Base-by-base conservation (phyloP, 2,329 filamentous ascomycete species). In the Spiromastix sp. region DNA sequence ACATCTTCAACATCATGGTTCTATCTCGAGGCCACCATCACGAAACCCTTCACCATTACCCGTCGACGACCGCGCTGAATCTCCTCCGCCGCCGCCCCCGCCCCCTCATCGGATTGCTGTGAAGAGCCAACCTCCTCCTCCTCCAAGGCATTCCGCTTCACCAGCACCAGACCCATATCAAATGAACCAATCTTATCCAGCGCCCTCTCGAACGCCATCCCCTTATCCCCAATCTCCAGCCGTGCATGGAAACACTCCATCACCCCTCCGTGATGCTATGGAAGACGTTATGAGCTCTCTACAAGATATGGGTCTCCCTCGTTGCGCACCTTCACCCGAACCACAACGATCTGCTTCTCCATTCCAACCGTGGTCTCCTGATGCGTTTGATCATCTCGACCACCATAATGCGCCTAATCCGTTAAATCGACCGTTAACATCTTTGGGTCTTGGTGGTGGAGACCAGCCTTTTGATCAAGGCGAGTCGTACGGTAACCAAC, bases 241-340 rank as follows among this genome's bases (percentile, higher is more conserved):
- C 30, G 65, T 67, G 25, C 74, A 70, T 29, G 77, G 77, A 2
- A 66, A 84, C 55, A 98, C 91, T 0, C 91, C 91, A 1, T 96
- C 91, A 2, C 91, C 91, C 0, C 65, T 98, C 3, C 74, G 91
- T 40, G 85, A 87, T 56, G 91, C 91, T 1, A 98, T 98, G 86
- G 89, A 96, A 52, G 89, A 93, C 57, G 87, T 98, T 3, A 95
- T 96, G 77, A 85, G 91, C 45, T 93, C 91, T 37, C 62, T 98
- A 28, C 81, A 93, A 52, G 86, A 87, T 41, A 84, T 98, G 68
- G 80, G 80, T 12, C 67, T 79, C 47, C 66, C 73, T 27, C 70
- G 71, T 37, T 63, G 70, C 15, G 59, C 54, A 8, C 57, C 63
- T 19, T 66, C 67, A 42, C 49, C 67, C 10, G 70, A 73, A 21